Percentiles rank a stretch among this genome's conserved stretches.
These are phyloP conservation scores for Paramecium octaurelia DNA, from an alignment of 73 alveolate species.

Conservation along the genomic window DNA sequence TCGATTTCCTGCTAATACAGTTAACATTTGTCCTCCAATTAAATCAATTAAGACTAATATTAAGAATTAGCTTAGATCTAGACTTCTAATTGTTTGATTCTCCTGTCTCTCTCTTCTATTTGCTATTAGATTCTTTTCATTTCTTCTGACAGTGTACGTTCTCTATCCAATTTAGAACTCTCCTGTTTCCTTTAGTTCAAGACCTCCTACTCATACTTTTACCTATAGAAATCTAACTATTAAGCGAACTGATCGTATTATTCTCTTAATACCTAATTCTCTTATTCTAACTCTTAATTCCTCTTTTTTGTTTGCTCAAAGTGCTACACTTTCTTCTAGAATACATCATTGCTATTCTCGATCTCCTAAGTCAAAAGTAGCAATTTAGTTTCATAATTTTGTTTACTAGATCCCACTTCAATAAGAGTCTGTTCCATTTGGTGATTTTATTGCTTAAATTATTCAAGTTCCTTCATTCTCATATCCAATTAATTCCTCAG, in stretches of 20 bases:
- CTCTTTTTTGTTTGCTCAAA: not conserved
- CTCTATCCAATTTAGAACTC: not conserved
- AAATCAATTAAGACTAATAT: not conserved
- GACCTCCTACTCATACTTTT: constrained; percentile 10
- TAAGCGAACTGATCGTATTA: constrained; percentile 6
- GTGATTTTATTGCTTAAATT: not conserved
- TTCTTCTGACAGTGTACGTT: not conserved
- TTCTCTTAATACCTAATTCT: not conserved
- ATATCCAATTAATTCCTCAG: not conserved
- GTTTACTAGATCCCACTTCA: not conserved
- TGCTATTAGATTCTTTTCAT: not conserved
- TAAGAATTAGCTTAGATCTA: not conserved
- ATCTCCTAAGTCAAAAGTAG: not conserved
- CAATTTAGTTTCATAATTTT: constrained; percentile 28
- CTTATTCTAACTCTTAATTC: constrained; percentile 28
- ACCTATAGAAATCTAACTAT: constrained; percentile 4
- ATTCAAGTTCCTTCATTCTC: not conserved
- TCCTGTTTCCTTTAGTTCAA: not conserved
- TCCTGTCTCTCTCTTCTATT: constrained; percentile 5
- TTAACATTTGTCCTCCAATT: not conserved
- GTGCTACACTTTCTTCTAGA: not conserved
- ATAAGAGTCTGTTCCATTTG: not conserved
- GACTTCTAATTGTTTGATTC: not conserved
- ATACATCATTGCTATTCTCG: not conserved
- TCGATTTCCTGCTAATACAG: not conserved